Base-by-base conservation (phyloP, 73 alveolate genomes). In the Paramecium sonneborni region DNA sequence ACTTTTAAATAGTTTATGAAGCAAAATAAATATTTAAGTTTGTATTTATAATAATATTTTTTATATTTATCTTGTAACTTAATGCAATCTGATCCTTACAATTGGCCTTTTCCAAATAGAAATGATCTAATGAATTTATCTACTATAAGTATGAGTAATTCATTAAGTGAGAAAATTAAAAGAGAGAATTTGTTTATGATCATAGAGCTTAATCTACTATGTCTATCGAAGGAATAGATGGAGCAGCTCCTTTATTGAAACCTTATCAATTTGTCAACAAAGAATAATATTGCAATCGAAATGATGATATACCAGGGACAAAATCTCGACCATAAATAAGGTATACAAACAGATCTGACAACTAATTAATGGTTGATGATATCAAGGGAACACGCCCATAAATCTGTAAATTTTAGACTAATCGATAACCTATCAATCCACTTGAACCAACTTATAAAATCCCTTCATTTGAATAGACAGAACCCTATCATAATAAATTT, bases 401-500 rank as follows among this genome's bases (percentile, higher is more conserved):
- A 57, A 92, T 93, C 18, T 93, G 76, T 23, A 91, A 95, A 67
- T 96, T 96, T 93, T 57, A 76, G 15, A 92, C 99, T 28, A 91
- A 85, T 26, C 57, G 99, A 57, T 35, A 32, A 8, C 94, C 94
- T 14, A 79, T 70, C 41, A 93, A 95, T 76, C 99, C 99, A 1
- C 95, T 98, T 30, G 95, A 97, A 86, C 99, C 99, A 26, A 92
- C 55, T 58, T 98, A 98, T 85, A 92, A 93, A 79, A 92, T 98
- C 7, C 98, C 99, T 15, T 92, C 94, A 67, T 96, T 91, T 41
- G 99, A 98, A 91, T 89, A 89, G 46, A 93, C 97, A 70, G 98
- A 98, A 11, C 94, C 96, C 0, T 95, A 96, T 39, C 96, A 97
- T 9, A 98, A 99, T 2, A 97, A 97, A 86, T 98, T 97, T 96